These are phyloP conservation scores for Helotiales sp. DNA, from an alignment of 2,329 filamentous ascomycete genomes.

Conservation along the genomic window DNA sequence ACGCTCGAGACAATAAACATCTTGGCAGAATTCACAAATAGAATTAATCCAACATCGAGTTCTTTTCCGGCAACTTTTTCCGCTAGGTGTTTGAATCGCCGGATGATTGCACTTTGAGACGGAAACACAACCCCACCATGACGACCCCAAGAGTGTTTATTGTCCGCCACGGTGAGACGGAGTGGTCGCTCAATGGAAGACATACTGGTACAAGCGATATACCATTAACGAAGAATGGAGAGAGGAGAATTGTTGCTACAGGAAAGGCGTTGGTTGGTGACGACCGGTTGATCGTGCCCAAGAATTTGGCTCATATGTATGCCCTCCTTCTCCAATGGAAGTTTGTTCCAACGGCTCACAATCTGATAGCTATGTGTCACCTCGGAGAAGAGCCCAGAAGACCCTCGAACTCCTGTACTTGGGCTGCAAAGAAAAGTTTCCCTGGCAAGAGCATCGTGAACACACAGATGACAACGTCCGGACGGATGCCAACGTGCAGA, in stretches of 20 bases:
- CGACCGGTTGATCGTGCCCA: slow-evolving; percentile 81
- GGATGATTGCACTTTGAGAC: not conserved
- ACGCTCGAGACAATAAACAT: not conserved
- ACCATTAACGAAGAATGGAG: slow-evolving; percentile 77
- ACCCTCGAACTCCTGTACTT: slow-evolving; percentile 89
- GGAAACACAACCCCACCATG: slow-evolving; percentile 21
- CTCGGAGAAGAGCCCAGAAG: slow-evolving; percentile 77
- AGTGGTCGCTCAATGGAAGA: slow-evolving; percentile 85
- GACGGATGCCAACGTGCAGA: slow-evolving; percentile 61
- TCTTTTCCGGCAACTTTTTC: not conserved
- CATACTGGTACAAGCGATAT: slow-evolving; percentile 89
- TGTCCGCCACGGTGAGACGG: slow-evolving; percentile 88
- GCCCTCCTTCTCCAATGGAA: slow-evolving; percentile 25
- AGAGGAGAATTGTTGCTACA: slow-evolving; percentile 73
- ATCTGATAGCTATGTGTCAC: slow-evolving; percentile 72
- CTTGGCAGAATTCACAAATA: not conserved
- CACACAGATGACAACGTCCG: slow-evolving; percentile 40
- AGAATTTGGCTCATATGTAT: slow-evolving; percentile 80
- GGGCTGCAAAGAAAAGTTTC: slow-evolving; percentile 65
- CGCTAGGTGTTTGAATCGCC: not conserved
- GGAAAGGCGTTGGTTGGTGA: slow-evolving; percentile 81
- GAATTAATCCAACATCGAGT: not conserved
- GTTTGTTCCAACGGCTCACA: not conserved
- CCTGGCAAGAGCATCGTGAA: slow-evolving; percentile 61
- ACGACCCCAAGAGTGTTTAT: slow-evolving; percentile 74